phyloP scores from a whole-genome alignment of 2,329 filamentous ascomycete genomes.

The Fusarium camptoceras region DNA sequence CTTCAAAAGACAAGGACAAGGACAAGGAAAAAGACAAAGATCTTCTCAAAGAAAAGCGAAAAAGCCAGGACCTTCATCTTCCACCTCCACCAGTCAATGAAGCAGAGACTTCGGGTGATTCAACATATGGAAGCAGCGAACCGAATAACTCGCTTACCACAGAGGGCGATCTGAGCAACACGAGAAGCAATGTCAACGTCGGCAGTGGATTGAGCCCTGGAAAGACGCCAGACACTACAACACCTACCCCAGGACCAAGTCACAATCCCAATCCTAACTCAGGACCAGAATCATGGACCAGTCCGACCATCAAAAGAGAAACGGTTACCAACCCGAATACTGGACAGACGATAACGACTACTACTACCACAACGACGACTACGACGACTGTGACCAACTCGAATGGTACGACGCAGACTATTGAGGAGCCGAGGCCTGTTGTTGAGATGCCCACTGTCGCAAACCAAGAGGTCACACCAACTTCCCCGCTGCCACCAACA shows the following conservation, averaged over 20 bases:
- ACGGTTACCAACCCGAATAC: slow-evolving; percentile 39
- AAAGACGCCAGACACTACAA: slow-evolving; percentile 7
- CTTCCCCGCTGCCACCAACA: slow-evolving; percentile 2
- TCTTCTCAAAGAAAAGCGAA: slow-evolving; percentile 26
- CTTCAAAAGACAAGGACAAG: slow-evolving; percentile 40
- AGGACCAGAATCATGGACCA: slow-evolving; percentile 21
- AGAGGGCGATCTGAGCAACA: slow-evolving; percentile 23
- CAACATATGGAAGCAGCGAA: slow-evolving; percentile 43
- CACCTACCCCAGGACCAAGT: slow-evolving; percentile 13
- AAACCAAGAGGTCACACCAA: slow-evolving; percentile 24
- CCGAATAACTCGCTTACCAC: slow-evolving; percentile 43
- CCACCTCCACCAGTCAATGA: background rate
- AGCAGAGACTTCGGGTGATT: slow-evolving; percentile 29
- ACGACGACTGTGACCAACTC: slow-evolving; percentile 43
- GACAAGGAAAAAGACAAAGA: slow-evolving; percentile 29
- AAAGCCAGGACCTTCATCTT: slow-evolving; percentile 15
- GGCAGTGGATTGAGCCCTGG: slow-evolving; percentile 12
- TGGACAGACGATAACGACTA: slow-evolving; percentile 42
- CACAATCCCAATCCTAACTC: slow-evolving; percentile 20
- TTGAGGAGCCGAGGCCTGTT: slow-evolving; percentile 33
- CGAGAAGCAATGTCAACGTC: slow-evolving; percentile 19
- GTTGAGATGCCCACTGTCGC: slow-evolving; percentile 36
- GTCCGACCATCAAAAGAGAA: slow-evolving; percentile 23
- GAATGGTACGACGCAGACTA: slow-evolving; percentile 39
- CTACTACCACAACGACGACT: slow-evolving; percentile 47